A percentile compares a stretch with the other conserved stretches of the same genome.
These are phyloP conservation scores for Isoetes engelmannii DNA, from an alignment of 83 land plant genomes.

Conservation along the genomic window DNA sequence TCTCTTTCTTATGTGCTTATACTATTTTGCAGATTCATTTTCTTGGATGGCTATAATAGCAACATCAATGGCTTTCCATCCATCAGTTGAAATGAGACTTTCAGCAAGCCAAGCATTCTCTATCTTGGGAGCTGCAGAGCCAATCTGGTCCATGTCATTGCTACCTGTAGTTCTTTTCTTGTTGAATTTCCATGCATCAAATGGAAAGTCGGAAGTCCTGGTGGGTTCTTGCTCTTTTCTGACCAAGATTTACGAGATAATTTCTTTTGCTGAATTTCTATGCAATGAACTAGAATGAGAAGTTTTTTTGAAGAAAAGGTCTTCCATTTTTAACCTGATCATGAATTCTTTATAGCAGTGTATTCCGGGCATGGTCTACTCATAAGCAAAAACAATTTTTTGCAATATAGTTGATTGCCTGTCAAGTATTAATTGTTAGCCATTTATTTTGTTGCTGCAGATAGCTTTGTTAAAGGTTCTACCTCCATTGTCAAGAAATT, in stretches of 20 bases:
- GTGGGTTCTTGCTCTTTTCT: no score
- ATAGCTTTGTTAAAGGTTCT: slow-evolving; percentile 44
- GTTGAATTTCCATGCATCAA: slow-evolving; percentile 25
- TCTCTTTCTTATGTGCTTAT: no score
- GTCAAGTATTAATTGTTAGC: not conserved
- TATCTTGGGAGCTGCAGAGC: slow-evolving; percentile 32
- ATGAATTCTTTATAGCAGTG: no score
- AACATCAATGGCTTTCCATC: slow-evolving; percentile 43
- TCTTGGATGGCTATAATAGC: slow-evolving; percentile 33
- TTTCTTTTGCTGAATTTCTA: no score
- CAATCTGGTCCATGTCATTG: slow-evolving; percentile 42
- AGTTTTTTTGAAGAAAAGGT: no score
- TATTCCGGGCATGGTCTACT: no score
- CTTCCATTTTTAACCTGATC: no score
- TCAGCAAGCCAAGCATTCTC: slow-evolving; percentile 44
- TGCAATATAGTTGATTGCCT: no score
- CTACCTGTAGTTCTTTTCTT: slow-evolving; percentile 48
- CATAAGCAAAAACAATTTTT: no score
- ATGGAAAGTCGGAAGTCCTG: no score
- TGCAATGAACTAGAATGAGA: no score
- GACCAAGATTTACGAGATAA: no score
- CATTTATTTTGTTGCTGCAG: slow-evolving; percentile 31
- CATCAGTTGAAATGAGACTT: slow-evolving; percentile 14
- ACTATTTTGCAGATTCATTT: slow-evolving; percentile 37
- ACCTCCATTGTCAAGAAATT: slow-evolving; percentile 49